These are phyloP conservation scores for Prosopis cineraria DNA, from an alignment of 306 rosid genomes.

Conservation along the genomic window DNA sequence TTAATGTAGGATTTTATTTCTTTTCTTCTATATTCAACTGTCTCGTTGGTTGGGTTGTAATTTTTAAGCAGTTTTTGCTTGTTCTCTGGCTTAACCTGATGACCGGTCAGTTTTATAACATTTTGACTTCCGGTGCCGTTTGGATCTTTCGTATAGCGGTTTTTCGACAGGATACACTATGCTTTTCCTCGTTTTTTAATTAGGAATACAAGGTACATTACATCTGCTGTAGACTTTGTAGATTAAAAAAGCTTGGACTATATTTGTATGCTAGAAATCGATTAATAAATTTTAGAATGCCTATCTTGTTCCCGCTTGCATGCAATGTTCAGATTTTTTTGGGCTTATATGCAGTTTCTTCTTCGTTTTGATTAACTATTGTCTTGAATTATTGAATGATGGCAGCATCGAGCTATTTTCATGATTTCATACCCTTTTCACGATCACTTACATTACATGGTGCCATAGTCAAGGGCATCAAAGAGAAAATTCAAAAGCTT, in stretches of 20 bases:
- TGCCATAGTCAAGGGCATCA: background rate
- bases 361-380: constrained; percentile 2
- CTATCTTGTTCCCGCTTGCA: constrained; percentile 42
- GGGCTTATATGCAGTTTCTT: constrained; percentile 1
- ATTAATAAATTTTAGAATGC: constrained; percentile 34
- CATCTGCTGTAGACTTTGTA: background rate
- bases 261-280: constrained; percentile 19
- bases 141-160: background rate
- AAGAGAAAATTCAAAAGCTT: background rate
- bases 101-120: background rate
- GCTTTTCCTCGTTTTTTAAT: background rate
- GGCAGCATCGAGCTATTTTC: constrained; percentile 1
- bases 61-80: background rate
- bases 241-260: background rate
- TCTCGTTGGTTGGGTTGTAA: background rate
- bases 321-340: background rate
- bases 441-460: background rate
- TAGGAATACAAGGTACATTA: background rate
- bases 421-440: background rate
- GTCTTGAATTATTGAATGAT: constrained; percentile 5
- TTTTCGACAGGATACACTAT: constrained; percentile 11
- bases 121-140: background rate
- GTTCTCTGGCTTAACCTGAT: background rate
- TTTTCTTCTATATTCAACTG: background rate
- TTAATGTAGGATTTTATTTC: background rate